Percentiles rank a stretch among this genome's conserved stretches.
Evolutionary conservation across 495 filamentous ascomycete genomes (phyloP).

Genomic region (Trichoderma asperelloides): DNA sequence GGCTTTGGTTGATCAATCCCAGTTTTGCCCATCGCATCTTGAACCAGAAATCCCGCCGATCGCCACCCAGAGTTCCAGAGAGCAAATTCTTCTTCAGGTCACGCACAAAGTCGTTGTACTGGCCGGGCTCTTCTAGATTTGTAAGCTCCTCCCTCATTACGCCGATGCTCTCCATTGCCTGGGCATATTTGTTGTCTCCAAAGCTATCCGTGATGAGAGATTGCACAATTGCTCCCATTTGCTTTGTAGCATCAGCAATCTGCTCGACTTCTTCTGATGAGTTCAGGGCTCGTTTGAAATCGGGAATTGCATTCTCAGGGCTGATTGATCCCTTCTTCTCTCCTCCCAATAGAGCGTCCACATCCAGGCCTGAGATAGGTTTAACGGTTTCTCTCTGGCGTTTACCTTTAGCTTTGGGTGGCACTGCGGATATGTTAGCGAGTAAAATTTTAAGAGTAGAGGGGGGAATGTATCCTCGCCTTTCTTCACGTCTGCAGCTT

Average conservation of each 20-base stretch:
- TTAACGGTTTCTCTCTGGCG: constrained; percentile 62
- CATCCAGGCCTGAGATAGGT: constrained; percentile 85
- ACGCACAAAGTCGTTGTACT: constrained; percentile 69
- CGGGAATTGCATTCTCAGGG: constrained; percentile 73
- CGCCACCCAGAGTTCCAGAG: constrained; percentile 64
- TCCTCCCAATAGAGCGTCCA: constrained; percentile 63
- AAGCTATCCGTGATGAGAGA: constrained; percentile 61
- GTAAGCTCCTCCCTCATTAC: constrained; percentile 72
- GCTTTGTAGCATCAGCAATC: constrained; percentile 59
- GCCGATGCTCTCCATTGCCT: constrained; percentile 65
- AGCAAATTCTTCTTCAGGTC: constrained; percentile 65
- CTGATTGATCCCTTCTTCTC: constrained; percentile 54
- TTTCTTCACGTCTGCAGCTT: constrained; percentile 76
- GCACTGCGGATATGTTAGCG: constrained; percentile 49
- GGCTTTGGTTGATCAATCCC: constrained; percentile 60
- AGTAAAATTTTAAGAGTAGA: neutral
- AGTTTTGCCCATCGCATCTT: constrained; percentile 55
- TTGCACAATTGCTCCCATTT: constrained; percentile 65
- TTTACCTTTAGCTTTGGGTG: constrained; percentile 70
- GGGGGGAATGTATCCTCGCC: constrained; percentile 35
- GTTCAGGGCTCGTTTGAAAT: constrained; percentile 77
- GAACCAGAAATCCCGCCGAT: constrained; percentile 79
- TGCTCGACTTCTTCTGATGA: constrained; percentile 43
- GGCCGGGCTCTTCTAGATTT: constrained; percentile 61
- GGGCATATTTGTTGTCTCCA: constrained; percentile 64